Evolutionary conservation across 2,329 filamentous ascomycete species (phyloP), one percentile per base, ranked within the genome.

Genomic region (Hymenoscyphus infarciens): DNA sequence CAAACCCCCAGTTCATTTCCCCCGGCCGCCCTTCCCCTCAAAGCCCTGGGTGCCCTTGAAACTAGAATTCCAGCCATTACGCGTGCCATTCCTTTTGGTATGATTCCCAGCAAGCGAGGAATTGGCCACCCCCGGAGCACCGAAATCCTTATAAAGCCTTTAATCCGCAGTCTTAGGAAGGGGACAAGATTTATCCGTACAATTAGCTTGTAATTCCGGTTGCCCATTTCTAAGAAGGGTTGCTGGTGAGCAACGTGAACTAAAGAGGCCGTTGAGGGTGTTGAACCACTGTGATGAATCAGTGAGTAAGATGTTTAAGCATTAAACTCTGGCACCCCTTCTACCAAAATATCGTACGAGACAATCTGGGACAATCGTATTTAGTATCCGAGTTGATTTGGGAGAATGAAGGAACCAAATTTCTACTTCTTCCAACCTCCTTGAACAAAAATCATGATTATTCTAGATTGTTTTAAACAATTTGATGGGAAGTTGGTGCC

Each of bases 241-340:
- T 7, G 57, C 39, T 6, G 38, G 38, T 10, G 57, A 59, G 39
- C 39, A 59, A 19, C 57, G 57, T 7, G 39, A 59, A 16, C 16
- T 29, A 25, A 59, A 59, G 6, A 59, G 39, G 11, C 25, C 25
- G 1, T 39, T 59, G 19, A 59, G 42, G 57, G 39, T 59, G 57
- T 33, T 59, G 39, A 52, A 52, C 39, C 57, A 59, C 42, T 49
- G 6, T 49, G 39, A 16, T 8, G n/a, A n/a, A 7, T 42, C 19
- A 42, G 19, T 49, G 33, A 35, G 33, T 10, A 5, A 25, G 25
- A 27, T 27, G 25, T 4, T 27, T 49, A 8, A n/a, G 39, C 16
- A n/a, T n/a, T 42, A 2, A 3, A 3, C 27, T 29, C 27, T 29
- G 27, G 27, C 27, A 29, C 27, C 6, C 3, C n/a, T n/a, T n/a